Evolutionary conservation across 1,284 basidiomycete genomes (phyloP).

Genomic region (Fistulina hepatica): DNA sequence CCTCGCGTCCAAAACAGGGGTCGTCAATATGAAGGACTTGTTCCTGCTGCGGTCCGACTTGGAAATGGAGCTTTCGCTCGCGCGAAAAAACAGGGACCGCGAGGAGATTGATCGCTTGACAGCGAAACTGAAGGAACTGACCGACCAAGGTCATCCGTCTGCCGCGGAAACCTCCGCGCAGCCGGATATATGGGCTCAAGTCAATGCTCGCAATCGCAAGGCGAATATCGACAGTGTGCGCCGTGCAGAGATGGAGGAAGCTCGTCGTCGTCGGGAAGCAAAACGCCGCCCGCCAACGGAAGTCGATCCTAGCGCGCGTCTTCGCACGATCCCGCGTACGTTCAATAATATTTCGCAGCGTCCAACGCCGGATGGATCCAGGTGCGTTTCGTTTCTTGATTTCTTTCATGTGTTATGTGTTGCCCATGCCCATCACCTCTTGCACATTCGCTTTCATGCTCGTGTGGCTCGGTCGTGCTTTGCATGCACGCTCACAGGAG

Average conservation of each 20-base stretch:
- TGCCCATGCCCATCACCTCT: neutral
- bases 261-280: constrained; percentile 45
- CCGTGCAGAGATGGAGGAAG: constrained; percentile 60
- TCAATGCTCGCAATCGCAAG: constrained; percentile 83
- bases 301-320: constrained; percentile 50
- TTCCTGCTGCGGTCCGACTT: constrained; percentile 26
- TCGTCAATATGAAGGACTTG: constrained; percentile 54
- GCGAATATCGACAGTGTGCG: constrained; percentile 72
- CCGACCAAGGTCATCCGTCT: neutral
- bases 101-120: constrained; percentile 20
- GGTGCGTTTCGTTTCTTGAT: constrained; percentile 1
- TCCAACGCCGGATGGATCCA: constrained; percentile 23
- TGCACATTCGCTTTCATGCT: neutral
- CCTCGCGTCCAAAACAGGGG: constrained; percentile 48
- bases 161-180: constrained; percentile 23
- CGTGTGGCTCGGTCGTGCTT: neutral
- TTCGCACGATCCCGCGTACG: constrained; percentile 46
- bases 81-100: neutral
- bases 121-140: constrained; percentile 14
- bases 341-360: constrained; percentile 32
- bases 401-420: neutral
- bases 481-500: too few species aligned
- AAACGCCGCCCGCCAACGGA: constrained; percentile 46
- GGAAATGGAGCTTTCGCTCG: constrained; percentile 12
- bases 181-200: constrained; percentile 54